Conservation (phyloP, 2,329 filamentous ascomycete species). For the Trichoderma brevicompactum region DNA sequence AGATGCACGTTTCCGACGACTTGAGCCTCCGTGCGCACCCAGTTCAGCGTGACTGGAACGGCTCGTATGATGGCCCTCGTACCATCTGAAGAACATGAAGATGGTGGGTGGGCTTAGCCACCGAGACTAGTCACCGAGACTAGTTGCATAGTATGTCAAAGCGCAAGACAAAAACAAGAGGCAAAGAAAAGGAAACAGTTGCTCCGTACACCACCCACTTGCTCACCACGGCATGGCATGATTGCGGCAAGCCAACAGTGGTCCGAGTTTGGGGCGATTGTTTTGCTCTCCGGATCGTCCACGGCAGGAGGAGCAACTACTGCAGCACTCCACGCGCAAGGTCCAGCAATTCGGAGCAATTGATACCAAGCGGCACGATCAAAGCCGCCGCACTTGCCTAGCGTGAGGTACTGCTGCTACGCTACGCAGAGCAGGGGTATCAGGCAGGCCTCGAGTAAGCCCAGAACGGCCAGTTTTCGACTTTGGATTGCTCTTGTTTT, state of each 20-base stretch:
- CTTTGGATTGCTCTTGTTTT: not conserved
- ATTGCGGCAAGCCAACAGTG: too few species aligned
- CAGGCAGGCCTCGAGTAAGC: not conserved
- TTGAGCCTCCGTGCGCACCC: not conserved
- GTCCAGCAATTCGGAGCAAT: slow-evolving; percentile 3
- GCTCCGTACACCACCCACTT: too few species aligned
- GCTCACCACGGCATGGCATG: too few species aligned
- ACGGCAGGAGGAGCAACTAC: too few species aligned
- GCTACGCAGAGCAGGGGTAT: slow-evolving; percentile 2
- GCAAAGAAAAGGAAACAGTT: too few species aligned
- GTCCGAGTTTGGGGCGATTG: too few species aligned
- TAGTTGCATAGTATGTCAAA: slow-evolving; percentile 12
- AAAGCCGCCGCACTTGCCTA: slow-evolving; percentile 12
- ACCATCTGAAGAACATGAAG: not conserved
- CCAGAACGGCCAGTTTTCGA: not conserved
- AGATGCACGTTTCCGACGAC: too few species aligned
- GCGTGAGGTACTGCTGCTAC: slow-evolving; percentile 10
- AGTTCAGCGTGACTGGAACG: not conserved
- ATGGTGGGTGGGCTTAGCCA: not conserved
- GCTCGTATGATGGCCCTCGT: not conserved
- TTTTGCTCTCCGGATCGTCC: too few species aligned
- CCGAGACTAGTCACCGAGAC: not conserved
- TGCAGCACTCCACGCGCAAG: too few species aligned
- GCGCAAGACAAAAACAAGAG: not conserved
- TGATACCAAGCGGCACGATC: slow-evolving; percentile 9